Evolutionary conservation across 805 yeast genomes (phyloP), one percentile per base, ranked within the genome.

Genomic region (Wickerhamomyces strasburgensis): DNA sequence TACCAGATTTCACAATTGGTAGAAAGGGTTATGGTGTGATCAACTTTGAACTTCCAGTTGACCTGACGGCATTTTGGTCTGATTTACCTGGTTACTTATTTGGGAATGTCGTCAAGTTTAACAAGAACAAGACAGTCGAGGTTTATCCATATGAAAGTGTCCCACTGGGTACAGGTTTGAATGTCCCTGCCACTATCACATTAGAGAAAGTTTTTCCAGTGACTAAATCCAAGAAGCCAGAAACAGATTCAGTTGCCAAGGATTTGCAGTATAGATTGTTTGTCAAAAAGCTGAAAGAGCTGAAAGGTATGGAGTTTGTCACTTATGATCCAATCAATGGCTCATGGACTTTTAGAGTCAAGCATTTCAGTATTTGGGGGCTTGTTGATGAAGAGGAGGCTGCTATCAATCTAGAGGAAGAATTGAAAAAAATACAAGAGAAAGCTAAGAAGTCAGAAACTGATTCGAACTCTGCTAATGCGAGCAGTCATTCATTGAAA

Each of bases 361-460:
- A 83, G 48, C 98, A 93, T 64, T 93, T 93, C 53, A 87, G 96
- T 64, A 75, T 84, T 5, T 93, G 97, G 96, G 98, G 98, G 6
- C 61, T 93, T 27, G 70, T 81, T 14, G 84, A 79, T 46, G 86
- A 80, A 18, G 78, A 71, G 16, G 77, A 70, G 28, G 79, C 66
- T 11, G 73, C 72, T 27, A 68, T 75, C 29, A 87, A 78, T 45
- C 68, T 65, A 9, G 72, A 70, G 18, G 60, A 32, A 17, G 43
- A 37, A 11, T 68, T 16, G 56, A 55, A 35, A 45, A 40, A 39
- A 58, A 16, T 39, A 24, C 39, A 44, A 31, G n/a, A n/a, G n/a
- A 51, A 25, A 48, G 26, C 39, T 48, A 39, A 47, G 50, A 35
- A 50, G 44, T 41, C 39, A 11, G 31, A 27, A 19, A 15, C 5